Evolutionary conservation across 805 yeast genomes (phyloP), one percentile per base, ranked within the genome.

Genomic region (Candida easanensis): DNA sequence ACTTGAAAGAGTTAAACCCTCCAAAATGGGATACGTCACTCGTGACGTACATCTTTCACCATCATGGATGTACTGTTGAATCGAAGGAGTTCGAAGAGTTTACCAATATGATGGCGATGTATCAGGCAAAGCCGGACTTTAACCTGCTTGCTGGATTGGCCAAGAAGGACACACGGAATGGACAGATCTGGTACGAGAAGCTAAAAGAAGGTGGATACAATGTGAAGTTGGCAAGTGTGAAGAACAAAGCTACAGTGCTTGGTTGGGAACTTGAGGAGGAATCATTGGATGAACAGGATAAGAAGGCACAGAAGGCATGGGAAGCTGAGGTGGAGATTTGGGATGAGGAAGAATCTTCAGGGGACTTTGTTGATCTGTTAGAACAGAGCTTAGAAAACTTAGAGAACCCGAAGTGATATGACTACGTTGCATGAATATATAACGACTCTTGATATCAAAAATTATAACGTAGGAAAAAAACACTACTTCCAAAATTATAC

Each of bases 61-160:
- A 49, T 21, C 46, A 50, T 19, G 50, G 50, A 3, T 41, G 46
- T 32, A 16, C 16, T 5, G 32, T 40, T 9, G 46, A 39, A 2
- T 39, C 42, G 3, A 25, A 20, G 18, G 42, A 33, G 39, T 46
- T 44, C 22, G 33, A 16, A 15, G 26, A 34, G 27, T 38, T 46
- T 20, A 44, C 43, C 11, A 39, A 39, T 13, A 20, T 50, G 27
- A 42, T 50, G 49, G 46, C 44, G 15, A 21, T 33, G 17, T 42
- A 45, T 20, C 26, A 38, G 6, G 45, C 44, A 5, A 42, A 26
- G 1, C 49, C 49, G 13, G 50, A 50, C 31, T 50, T 50, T 39
- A 42, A 44, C 27, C 36, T 50, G 18, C 22, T 49, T n/a, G 35
- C 49, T n/a, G 49, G 45, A 2, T 30, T 50, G 18, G 38, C 39